Evolutionary conservation across 2,329 filamentous ascomycete genomes (phyloP), one percentile per base, ranked within the genome.

Genomic region (Colletotrichum acutatum): DNA sequence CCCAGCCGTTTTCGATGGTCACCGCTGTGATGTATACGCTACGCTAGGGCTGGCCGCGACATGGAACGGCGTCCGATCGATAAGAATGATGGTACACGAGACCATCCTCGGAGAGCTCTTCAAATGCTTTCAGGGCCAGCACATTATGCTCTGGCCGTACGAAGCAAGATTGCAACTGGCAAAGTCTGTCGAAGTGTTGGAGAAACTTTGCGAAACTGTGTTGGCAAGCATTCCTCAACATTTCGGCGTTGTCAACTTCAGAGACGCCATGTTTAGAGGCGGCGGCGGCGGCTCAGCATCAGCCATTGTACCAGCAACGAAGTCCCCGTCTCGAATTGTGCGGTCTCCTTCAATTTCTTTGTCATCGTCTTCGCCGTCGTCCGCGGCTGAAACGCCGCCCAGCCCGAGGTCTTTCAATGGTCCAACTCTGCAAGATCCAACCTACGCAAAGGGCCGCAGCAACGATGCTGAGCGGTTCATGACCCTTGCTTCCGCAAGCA

Each of bases 191-290:
- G 78, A 77, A 42, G 74, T 83, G 67, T 78, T 88, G 34, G 79
- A 82, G 63, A 80, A 80, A 62, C 79, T 87, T 30, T 80, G 83
- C 65, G 79, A 83, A 56, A 83, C 83, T 32, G 83, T 88, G 59
- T 78, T 84, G 53, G 85, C 86, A 57, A 87, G 83, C 64, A 82
- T 87, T 2, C 86, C 86, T 0, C 86, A 88, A 75, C 84, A 87
- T 75, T 85, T 87, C 56, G 86, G 86, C 37, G 79, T 87, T n/a
- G 80, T 88, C 59, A 84, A 81, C 70, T 81, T 84, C 12, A 78
- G 78, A 61, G 83, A 84, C 72, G 78, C 82, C 22, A 78, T 76
- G 56, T 76, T 78, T 32, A 77, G 77, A 52, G 74, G 72, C 34
- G 14, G 67, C 66, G 65, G 74, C 52, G 14, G 67, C 66, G 65